Evolutionary conservation across 306 rosid species (phyloP).

Genomic region (Crotalaria pallida): DNA sequence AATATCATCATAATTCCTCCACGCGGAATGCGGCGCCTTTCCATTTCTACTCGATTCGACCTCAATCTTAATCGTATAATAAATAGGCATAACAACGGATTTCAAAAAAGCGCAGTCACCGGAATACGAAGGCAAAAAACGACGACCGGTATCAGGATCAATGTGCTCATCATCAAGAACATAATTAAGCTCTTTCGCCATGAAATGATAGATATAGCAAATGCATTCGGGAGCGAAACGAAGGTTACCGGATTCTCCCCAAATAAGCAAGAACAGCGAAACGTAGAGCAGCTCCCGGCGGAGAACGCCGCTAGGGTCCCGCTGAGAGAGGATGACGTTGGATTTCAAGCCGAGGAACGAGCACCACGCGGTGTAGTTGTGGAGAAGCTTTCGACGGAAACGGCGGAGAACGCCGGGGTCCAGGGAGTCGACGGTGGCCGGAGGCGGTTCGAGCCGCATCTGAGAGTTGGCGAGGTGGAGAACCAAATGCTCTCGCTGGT

Average conservation of each 20-base stretch:
- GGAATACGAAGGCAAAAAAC: constrained; percentile 49
- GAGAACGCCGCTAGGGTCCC: constrained; percentile 25
- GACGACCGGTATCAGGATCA: constrained; percentile 61
- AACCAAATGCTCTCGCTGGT: constrained; percentile 91
- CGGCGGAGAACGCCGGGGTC: constrained; percentile 40
- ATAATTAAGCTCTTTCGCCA: constrained; percentile 78
- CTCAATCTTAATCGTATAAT: constrained; percentile 53
- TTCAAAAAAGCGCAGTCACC: constrained; percentile 67
- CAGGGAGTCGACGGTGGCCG: constrained; percentile 40
- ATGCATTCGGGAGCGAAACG: constrained; percentile 75
- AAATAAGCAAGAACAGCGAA: constrained; percentile 54
- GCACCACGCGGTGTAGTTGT: constrained; percentile 72
- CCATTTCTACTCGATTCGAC: constrained; percentile 75
- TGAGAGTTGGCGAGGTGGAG: constrained; percentile 90
- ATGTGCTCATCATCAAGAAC: constrained; percentile 45
- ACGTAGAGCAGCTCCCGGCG: constrained; percentile 78
- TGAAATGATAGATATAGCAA: constrained; percentile 66
- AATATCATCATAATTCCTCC: constrained; percentile 90
- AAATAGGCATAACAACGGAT: constrained; percentile 74
- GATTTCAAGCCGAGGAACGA: constrained; percentile 66
- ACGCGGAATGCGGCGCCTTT: constrained; percentile 86
- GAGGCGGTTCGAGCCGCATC: constrained; percentile 74
- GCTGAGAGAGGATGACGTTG: constrained; percentile 18
- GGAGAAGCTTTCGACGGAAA: constrained; percentile 59
- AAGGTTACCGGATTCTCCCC: constrained; percentile 93